Conservation (phyloP, 257 asterid species). For the Cordia subcordata region DNA sequence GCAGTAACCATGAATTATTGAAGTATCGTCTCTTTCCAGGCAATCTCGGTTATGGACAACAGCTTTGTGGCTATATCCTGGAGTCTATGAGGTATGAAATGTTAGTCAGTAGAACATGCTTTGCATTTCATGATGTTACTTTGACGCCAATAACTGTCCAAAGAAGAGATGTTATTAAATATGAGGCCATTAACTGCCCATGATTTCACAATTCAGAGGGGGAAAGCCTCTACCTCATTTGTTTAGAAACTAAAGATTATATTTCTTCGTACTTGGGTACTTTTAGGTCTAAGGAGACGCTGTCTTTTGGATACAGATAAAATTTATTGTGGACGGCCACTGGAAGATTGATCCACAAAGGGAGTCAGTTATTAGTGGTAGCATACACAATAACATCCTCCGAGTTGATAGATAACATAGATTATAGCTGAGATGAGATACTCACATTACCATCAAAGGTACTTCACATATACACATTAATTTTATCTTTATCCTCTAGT, state of each 20-base stretch:
- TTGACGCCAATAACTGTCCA: no score
- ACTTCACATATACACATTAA: background rate
- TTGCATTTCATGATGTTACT: constrained; percentile 1
- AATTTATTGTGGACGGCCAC: constrained; percentile 67
- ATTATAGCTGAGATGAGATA: background rate
- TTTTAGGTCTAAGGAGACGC: no score
- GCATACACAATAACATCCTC: constrained; percentile 72
- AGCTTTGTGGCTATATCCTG: constrained; percentile 90
- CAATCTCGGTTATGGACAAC: constrained; percentile 58
- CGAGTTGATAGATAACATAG: constrained; percentile 55
- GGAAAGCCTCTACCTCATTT: no score
- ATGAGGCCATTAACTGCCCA: no score
- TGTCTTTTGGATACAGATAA: constrained; percentile 47
- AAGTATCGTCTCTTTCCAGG: constrained; percentile 30
- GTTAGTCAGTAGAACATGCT: constrained; percentile 3
- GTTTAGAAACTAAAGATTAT: no score
- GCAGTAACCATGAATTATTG: background rate
- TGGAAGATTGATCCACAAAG: constrained; percentile 72
- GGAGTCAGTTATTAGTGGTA: constrained; percentile 46
- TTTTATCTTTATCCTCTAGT: background rate
- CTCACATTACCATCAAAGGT: background rate
- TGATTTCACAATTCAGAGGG: no score
- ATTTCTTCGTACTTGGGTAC: no score
- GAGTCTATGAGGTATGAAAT: constrained; percentile 73
- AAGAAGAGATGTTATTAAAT: no score